These are phyloP conservation scores for Mentha longifolia DNA, from an alignment of 257 asterid genomes.

Conservation along the genomic window DNA sequence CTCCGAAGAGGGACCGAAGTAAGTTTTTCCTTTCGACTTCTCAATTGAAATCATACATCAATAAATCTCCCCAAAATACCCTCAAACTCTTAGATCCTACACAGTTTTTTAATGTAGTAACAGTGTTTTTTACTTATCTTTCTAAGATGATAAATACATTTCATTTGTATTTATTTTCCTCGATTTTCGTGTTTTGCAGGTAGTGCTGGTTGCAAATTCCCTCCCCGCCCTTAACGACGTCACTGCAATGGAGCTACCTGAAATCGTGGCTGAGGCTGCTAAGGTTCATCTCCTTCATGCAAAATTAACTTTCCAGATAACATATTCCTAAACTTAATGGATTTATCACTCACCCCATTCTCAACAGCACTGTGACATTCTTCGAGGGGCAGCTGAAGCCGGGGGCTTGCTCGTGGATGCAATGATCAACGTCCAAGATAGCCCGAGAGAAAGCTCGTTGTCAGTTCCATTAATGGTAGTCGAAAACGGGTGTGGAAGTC, in stretches of 20 bases:
- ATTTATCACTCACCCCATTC: neutral
- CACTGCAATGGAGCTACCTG: slow-evolving; percentile 98
- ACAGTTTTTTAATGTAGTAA: too few relatives aligned
- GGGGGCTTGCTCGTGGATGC: slow-evolving; percentile 99
- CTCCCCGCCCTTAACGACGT: slow-evolving; percentile 95
- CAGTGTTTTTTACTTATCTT: too few relatives aligned
- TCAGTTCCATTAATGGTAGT: slow-evolving; percentile 94
- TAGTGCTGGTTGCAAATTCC: slow-evolving; percentile 94
- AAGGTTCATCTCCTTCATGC: slow-evolving; percentile 57
- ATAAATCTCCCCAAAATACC: neutral
- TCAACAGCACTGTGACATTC: slow-evolving; percentile 89
- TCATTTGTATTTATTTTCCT: neutral
- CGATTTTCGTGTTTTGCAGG: slow-evolving; percentile 50
- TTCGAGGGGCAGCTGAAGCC: slow-evolving; percentile 96
- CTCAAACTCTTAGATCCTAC: neutral
- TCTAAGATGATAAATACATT: neutral
- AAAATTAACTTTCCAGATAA: neutral
- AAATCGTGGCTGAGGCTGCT: slow-evolving; percentile 98
- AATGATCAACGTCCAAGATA: slow-evolving; percentile 77
- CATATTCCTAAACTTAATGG: neutral
- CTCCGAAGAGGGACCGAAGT: slow-evolving; percentile 97
- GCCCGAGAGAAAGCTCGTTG: slow-evolving; percentile 51
- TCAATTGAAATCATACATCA: neutral
- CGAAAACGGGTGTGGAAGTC: slow-evolving; percentile 98
- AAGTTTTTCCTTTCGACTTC: slow-evolving; percentile 30